Percentiles rank a stretch among this genome's conserved stretches.
Conservation (phyloP, 208 protist species). For the Naegleria lovaniensis region DNA sequence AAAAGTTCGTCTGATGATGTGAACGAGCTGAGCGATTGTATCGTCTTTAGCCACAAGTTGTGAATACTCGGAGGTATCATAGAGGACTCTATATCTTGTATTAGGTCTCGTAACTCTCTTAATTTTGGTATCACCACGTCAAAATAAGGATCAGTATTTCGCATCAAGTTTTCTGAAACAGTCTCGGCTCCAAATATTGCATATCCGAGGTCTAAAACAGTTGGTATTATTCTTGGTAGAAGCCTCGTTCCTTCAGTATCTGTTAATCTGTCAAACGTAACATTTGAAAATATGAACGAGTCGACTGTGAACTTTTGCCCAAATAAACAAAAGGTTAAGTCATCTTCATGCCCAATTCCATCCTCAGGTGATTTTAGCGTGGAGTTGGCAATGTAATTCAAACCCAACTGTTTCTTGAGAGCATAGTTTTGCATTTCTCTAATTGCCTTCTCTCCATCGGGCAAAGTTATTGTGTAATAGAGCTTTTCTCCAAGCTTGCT, state of each 20-base stretch:
- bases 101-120: background rate
- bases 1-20: background rate
- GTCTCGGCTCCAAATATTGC: background rate
- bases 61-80: background rate
- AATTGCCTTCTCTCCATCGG: background rate
- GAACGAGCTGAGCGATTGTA: background rate
- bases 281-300: background rate
- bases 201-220: background rate
- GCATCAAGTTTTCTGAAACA: background rate
- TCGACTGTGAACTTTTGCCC: background rate
- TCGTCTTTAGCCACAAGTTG: background rate
- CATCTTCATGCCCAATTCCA: background rate
- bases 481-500: background rate
- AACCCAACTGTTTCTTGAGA: background rate
- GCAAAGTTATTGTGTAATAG: background rate
- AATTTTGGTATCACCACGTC: background rate
- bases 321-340: background rate
- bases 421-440: background rate
- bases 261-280: background rate
- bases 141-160: background rate
- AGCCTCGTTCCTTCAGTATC: background rate
- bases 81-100: background rate
- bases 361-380: background rate
- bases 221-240: background rate
- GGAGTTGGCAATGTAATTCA: background rate